Evolutionary conservation across 495 filamentous ascomycete genomes (phyloP).

Genomic region (Penicillium verhagenii): DNA sequence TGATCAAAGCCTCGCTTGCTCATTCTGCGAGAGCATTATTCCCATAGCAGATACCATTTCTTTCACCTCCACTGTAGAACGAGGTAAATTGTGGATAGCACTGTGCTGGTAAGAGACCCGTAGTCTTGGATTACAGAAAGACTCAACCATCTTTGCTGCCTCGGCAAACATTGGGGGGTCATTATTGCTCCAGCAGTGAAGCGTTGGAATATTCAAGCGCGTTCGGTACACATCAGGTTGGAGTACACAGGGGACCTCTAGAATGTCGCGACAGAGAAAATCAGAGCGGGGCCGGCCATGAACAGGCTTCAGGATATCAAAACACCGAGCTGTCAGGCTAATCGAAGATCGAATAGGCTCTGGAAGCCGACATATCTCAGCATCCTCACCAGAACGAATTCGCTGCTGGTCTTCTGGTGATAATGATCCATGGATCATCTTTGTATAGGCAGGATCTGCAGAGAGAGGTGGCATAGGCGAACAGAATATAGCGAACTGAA

Average conservation of each 20-base stretch:
- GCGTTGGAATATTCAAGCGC: constrained; percentile 18
- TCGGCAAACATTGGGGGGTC: constrained; percentile 9
- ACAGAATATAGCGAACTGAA: constrained; percentile 24
- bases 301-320: not conserved
- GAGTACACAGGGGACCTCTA: not conserved
- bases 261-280: not conserved
- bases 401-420: not conserved
- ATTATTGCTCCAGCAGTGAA: constrained; percentile 16
- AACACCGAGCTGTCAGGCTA: not conserved
- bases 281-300: not conserved
- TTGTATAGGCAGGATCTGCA: not conserved
- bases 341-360: not conserved
- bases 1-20: no score
- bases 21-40: not conserved
- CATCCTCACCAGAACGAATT: not conserved
- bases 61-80: constrained; percentile 3
- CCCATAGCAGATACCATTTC: constrained; percentile 1
- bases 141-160: not conserved
- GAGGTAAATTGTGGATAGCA: constrained; percentile 14
- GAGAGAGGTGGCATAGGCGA: constrained; percentile 5
- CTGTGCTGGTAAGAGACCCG: constrained; percentile 4
- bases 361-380: not conserved
- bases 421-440: not conserved
- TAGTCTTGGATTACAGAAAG: constrained; percentile 3
- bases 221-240: constrained; percentile 1